Evolutionary conservation across 2,329 filamentous ascomycete genomes (phyloP).

Genomic region (Colletotrichum eleusines): DNA sequence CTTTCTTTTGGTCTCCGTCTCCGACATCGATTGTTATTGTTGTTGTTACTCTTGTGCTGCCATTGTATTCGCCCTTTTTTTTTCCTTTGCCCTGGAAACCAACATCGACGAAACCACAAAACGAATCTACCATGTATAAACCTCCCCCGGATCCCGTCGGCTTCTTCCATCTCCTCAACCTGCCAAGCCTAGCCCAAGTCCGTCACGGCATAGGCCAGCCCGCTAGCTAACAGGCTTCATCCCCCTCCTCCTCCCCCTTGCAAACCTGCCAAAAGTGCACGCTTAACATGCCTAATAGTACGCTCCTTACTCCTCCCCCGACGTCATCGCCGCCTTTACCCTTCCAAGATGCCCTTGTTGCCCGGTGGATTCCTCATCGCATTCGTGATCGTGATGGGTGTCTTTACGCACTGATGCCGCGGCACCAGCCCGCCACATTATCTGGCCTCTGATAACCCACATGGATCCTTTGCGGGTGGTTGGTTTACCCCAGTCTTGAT

Average conservation of each 20-base stretch:
- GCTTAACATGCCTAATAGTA: not conserved
- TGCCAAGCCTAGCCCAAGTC: conserved; percentile 24
- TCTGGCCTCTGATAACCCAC: not conserved
- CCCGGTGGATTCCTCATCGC: conserved; percentile 9
- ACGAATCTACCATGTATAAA: conserved; percentile 1
- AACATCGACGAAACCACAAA: not conserved
- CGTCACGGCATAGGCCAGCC: conserved; percentile 32
- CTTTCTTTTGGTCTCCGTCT: conserved; percentile 29
- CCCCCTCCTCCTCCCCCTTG: not conserved
- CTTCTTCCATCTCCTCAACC: conserved; percentile 18
- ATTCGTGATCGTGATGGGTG: not conserved
- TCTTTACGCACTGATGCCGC: not conserved
- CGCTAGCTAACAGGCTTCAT: conserved; percentile 20
- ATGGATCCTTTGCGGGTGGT: conserved; percentile 1
- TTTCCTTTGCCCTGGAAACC: not conserved
- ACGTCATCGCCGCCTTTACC: conserved; percentile 4
- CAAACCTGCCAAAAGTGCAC: not conserved
- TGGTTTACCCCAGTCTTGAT: not conserved
- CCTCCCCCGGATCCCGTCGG: conserved; percentile 19
- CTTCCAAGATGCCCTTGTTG: not conserved
- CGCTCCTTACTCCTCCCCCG: not conserved
- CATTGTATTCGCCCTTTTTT: not conserved
- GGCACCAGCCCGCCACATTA: conserved; percentile 1
- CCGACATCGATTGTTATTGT: not conserved
- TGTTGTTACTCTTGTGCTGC: not conserved